Percentiles rank a stretch among this genome's conserved stretches.
phyloP scores from a whole-genome alignment of 1,139 yeast species.

The Yamadazyma oceani region DNA sequence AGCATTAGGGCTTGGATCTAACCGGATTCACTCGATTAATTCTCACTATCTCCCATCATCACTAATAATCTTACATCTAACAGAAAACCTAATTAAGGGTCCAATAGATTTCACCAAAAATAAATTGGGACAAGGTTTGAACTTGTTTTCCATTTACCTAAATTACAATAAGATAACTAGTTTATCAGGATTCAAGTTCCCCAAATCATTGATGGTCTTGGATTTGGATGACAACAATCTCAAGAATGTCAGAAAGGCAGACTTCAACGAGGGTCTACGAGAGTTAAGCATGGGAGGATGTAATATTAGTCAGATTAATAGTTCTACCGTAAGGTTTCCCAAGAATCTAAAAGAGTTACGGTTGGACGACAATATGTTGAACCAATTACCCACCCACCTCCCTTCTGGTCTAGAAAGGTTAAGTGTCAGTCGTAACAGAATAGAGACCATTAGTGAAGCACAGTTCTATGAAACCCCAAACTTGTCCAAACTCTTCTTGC shows the following conservation, averaged over 20 bases:
- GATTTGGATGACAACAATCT: slow-evolving; percentile 24
- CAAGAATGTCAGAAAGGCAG: slow-evolving; percentile 10
- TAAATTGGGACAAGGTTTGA: slow-evolving; percentile 15
- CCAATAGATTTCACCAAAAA: slow-evolving; percentile 20
- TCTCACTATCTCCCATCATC: slow-evolving; percentile 18
- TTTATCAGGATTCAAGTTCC: slow-evolving; percentile 18
- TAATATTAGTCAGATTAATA: slow-evolving; percentile 13
- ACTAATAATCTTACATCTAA: slow-evolving; percentile 21
- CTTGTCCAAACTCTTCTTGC: slow-evolving; percentile 4
- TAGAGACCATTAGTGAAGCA: slow-evolving; percentile 6
- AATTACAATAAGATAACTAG: slow-evolving; percentile 19
- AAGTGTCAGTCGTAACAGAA: slow-evolving; percentile 13
- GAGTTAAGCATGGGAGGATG: slow-evolving; percentile 27
- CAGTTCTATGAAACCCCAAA: slow-evolving; percentile 1
- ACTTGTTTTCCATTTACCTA: slow-evolving; percentile 20
- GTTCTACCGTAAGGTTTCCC: slow-evolving; percentile 15
- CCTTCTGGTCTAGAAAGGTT: slow-evolving; percentile 15
- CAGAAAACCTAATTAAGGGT: slow-evolving; percentile 21
- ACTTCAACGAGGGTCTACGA: slow-evolving; percentile 15
- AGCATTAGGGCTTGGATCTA: slow-evolving; percentile 25
- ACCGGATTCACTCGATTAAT: slow-evolving; percentile 15
- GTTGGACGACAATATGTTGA: slow-evolving; percentile 18
- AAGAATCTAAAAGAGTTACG: slow-evolving; percentile 13
- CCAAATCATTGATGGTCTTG: slow-evolving; percentile 17
- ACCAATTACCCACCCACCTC: slow-evolving; percentile 6